Evolutionary conservation across 108 stramenopile genomes (phyloP), one percentile per base, ranked within the genome.

Genomic region (Asterionellopsis glacialis): DNA sequence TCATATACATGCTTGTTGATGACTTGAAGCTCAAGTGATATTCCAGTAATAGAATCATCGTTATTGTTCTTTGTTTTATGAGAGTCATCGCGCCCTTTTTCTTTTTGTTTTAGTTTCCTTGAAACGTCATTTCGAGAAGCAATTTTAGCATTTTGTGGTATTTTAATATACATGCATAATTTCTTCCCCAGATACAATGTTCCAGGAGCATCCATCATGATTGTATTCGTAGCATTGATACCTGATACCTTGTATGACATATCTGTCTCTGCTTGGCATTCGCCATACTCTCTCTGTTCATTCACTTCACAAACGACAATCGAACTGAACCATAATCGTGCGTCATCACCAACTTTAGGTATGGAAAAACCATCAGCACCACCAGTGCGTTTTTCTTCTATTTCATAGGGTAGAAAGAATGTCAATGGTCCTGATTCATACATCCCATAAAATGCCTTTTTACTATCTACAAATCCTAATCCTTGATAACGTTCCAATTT

Each of bases 381-480:
- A 48, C 47, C 52, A 12, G 9, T 47, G 21, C 16, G 16, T 48
- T 48, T 41, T 42, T 6, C 67, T 51, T 14, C 64, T n/a, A n/a
- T 66, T 57, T 87, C 85, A 38, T 72, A 79, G 10, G 91, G 91
- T n/a, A 93, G 50, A 80, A 79, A 85, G 9, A 93, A 68, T 23
- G 74, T 69, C 41, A 93, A 44, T 45, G 73, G 61, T 21, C 91
- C 91, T 2, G 82, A 83, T 12, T 77, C 80, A 1, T 84, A 82
- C 43, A 88, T 78, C 51, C 91, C 91, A 62, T 93, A 89, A 52
- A 89, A 54, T 9, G 91, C 91, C 51, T 76, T 83, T 65, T 93
- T 93, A 86, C 87, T 87, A 57, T 93, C 91, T 21, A 89, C 74
- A 53, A 88, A 93, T 23, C 91, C 88, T 62, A 93, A 71, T 14